These are phyloP conservation scores for Kluyveromyces wickerhamii DNA, from an alignment of 805 yeast genomes.

Conservation along the genomic window DNA sequence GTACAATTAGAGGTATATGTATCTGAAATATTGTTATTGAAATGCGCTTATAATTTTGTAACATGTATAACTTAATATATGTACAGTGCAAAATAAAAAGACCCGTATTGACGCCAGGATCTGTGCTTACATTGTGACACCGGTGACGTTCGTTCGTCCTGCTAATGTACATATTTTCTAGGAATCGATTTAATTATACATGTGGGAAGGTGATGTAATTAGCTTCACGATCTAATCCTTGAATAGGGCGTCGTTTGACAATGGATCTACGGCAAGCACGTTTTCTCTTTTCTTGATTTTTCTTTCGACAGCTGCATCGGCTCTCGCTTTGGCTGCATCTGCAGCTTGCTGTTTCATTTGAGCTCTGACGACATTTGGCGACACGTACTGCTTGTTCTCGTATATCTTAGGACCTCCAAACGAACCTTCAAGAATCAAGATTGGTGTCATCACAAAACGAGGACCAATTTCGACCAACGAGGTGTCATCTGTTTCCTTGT, in stretches of 20 bases:
- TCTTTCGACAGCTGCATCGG: conserved; percentile 69
- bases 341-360: conserved; percentile 78
- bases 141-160: too few species aligned
- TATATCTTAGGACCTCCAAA: conserved; percentile 97
- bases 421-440: conserved; percentile 89
- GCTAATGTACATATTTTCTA: too few species aligned
- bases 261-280: conserved; percentile 71
- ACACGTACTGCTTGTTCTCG: conserved; percentile 93
- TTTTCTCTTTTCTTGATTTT: conserved; percentile 70
- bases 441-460: conserved; percentile 85
- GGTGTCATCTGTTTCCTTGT: conserved; percentile 45
- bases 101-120: too few species aligned
- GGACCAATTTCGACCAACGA: conserved; percentile 94
- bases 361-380: conserved; percentile 92
- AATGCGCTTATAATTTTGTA: too few species aligned
- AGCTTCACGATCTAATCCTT: too few species aligned
- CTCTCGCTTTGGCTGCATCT: conserved; percentile 64
- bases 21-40: too few species aligned
- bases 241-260: conserved; percentile 70
- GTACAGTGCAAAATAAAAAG: too few species aligned
- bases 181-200: too few species aligned
- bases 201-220: too few species aligned
- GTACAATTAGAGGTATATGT: too few species aligned
- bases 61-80: too few species aligned
- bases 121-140: too few species aligned